Percentiles rank a stretch among this genome's conserved stretches.
Evolutionary conservation across 2,329 filamentous ascomycete genomes (phyloP).

Genomic region (Madurella fahalii): DNA sequence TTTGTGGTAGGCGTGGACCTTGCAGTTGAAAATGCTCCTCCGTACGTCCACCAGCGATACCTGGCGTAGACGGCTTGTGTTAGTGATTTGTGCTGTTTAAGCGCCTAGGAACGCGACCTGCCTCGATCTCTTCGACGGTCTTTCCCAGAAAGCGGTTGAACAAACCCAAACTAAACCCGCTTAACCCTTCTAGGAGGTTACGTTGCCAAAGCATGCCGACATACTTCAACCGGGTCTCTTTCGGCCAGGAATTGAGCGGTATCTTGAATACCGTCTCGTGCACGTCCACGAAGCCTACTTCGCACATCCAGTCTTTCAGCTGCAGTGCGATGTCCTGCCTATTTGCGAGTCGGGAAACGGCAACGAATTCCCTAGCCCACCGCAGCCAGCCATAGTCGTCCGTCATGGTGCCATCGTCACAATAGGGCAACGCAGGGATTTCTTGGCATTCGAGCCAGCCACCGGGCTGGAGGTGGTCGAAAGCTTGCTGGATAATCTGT

Average conservation of each 20-base stretch:
- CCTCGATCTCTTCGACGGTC: conserved; percentile 47
- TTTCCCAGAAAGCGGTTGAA: conserved; percentile 36
- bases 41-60: conserved; percentile 48
- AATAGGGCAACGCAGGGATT: conserved; percentile 28
- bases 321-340: conserved; percentile 20
- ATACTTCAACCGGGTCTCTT: conserved; percentile 27
- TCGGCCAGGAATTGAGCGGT: conserved; percentile 35
- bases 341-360: conserved; percentile 15
- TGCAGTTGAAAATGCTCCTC: conserved; percentile 42
- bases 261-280: conserved; percentile 29
- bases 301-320: conserved; percentile 26
- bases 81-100: background rate
- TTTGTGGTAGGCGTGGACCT: conserved; percentile 46
- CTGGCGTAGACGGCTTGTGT: conserved; percentile 28
- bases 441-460: conserved; percentile 56
- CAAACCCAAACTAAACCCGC: conserved; percentile 30
- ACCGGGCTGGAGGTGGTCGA: conserved; percentile 45
- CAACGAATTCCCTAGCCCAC: conserved; percentile 25
- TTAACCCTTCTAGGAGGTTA: conserved; percentile 30
- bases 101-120: conserved; percentile 26
- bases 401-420: conserved; percentile 29
- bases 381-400: conserved; percentile 13
- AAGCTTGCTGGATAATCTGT: conserved; percentile 50
- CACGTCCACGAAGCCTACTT: conserved; percentile 32
- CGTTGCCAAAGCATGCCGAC: conserved; percentile 31